Evolutionary conservation across 768 basidiomycete species (phyloP).

Genomic region (Kwoniella europaea): DNA sequence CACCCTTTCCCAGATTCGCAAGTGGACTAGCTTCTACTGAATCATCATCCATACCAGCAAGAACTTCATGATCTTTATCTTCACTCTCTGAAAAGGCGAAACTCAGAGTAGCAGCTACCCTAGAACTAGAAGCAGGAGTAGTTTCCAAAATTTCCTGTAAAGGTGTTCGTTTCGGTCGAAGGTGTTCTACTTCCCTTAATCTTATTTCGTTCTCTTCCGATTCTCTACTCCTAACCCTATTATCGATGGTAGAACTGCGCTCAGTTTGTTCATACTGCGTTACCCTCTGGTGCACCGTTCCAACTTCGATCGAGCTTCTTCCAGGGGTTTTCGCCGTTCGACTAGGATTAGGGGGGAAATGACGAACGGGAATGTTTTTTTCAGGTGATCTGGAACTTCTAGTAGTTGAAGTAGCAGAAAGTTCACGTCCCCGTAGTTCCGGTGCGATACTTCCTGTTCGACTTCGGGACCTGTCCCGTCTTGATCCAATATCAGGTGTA

Average conservation of each 20-base stretch:
- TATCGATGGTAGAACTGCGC: too few relatives aligned
- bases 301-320: background rate
- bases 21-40: background rate
- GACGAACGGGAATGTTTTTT: background rate
- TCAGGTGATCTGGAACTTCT: background rate
- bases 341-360: background rate
- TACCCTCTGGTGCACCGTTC: background rate
- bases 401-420: too few relatives aligned
- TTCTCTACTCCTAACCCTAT: background rate
- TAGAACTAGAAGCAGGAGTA: background rate
- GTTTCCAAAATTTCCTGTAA: background rate
- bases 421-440: too few relatives aligned
- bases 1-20: background rate
- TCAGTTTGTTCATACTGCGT: background rate
- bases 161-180: background rate
- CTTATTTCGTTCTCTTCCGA: background rate
- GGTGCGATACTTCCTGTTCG: too few relatives aligned
- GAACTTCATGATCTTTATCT: background rate
- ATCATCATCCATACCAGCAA: too few relatives aligned
- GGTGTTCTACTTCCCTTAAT: constrained; percentile 1
- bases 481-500: background rate
- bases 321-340: background rate
- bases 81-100: background rate
- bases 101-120: background rate
- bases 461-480: too few relatives aligned